Evolutionary conservation across 768 basidiomycete genomes (phyloP).

Genomic region (Zangia roseola): DNA sequence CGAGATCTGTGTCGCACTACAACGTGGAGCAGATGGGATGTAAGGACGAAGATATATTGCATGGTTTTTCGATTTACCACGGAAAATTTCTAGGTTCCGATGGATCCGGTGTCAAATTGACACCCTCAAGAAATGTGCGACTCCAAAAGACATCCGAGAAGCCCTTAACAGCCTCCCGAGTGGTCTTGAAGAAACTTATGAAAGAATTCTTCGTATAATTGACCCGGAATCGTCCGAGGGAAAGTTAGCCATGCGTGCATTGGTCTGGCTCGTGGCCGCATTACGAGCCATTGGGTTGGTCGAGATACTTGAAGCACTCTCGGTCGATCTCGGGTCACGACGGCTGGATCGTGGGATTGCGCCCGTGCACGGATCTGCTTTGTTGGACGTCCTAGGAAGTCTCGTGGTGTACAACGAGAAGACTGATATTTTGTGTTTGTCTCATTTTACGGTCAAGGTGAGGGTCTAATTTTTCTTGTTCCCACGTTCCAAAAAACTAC

Average conservation of each 20-base stretch:
- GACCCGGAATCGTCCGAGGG: background rate
- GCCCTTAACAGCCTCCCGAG: background rate
- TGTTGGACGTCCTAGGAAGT: background rate
- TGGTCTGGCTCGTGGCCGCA: slow-evolving; percentile 1
- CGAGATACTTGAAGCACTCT: slow-evolving; percentile 3
- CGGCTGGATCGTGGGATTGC: background rate
- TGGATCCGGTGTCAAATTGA: slow-evolving; percentile 4
- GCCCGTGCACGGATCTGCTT: background rate
- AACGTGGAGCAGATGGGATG: background rate
- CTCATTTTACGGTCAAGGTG: slow-evolving; percentile 2
- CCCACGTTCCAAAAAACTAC: too few relatives aligned
- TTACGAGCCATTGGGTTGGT: slow-evolving; percentile 1
- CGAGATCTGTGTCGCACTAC: background rate
- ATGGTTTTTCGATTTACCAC: background rate
- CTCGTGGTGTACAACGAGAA: background rate
- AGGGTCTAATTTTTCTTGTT: background rate
- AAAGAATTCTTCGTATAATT: background rate
- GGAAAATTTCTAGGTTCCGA: background rate
- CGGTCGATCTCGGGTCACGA: background rate
- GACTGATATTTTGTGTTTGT: background rate
- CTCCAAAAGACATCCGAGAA: background rate
- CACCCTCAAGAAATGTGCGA: background rate
- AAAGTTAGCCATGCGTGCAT: background rate
- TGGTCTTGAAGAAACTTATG: slow-evolving; percentile 1
- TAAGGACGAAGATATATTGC: background rate